Evolutionary conservation across 768 basidiomycete genomes (phyloP).

Genomic region (Macrolepiota albuminosa): DNA sequence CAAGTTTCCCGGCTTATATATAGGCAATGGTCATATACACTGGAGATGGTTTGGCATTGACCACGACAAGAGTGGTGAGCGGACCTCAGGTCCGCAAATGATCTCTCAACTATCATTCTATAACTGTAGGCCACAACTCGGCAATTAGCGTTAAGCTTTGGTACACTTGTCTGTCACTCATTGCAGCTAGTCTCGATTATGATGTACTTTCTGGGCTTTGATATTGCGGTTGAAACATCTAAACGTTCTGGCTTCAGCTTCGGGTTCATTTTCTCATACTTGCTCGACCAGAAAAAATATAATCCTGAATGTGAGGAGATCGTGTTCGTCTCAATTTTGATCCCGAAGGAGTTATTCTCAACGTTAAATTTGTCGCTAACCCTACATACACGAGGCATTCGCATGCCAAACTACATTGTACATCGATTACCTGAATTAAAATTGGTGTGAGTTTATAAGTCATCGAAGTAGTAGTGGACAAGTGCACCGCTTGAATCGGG

Average conservation of each 20-base stretch:
- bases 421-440: slow-evolving; percentile 3
- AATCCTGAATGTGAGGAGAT: not conserved
- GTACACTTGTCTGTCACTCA: not conserved
- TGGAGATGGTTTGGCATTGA: not conserved
- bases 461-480: not conserved
- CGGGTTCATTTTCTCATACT: not conserved
- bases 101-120: not conserved
- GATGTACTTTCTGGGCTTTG: not conserved
- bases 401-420: not conserved
- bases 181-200: not conserved
- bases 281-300: not conserved
- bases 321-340: not conserved
- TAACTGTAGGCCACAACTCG: not conserved
- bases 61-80: not conserved
- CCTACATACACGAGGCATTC: not conserved
- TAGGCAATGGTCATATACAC: not conserved
- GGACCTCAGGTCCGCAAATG: not conserved
- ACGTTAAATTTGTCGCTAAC: not conserved
- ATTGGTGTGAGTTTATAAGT: not conserved
- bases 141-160: not conserved
- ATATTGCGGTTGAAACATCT: no score
- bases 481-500: not conserved
- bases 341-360: not conserved
- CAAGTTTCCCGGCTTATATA: not conserved
- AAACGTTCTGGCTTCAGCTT: not conserved